Base-by-base conservation (phyloP, 108 stramenopile genomes). In the Asterionellopsis glacialis region DNA sequence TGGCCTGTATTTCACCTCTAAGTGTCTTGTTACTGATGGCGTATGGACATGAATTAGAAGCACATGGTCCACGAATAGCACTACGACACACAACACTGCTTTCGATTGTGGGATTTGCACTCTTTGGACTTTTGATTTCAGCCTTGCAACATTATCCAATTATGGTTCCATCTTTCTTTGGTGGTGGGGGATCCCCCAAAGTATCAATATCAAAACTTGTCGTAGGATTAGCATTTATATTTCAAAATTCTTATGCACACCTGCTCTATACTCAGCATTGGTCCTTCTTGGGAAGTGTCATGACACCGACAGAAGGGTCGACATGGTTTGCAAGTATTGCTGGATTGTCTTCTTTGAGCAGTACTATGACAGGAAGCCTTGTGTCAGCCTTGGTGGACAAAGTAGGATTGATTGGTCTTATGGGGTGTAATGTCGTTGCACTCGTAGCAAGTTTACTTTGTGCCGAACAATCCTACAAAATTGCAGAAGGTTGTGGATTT, bases 211-310 rank as follows among this genome's bases (percentile, higher is more conserved):
- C 16, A 1, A 27, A 19, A 54, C 51, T 26, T 3, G 16, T 18
- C 19, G 72, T 83, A 0, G 67, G 42, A 10, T 18, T 70, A 11
- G 56, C 68, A 9, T 93, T 90, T 70, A 72, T 93, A n/a, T 84
- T 84, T 75, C 88, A 90, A 59, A 93, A 86, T 67, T 83, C 83
- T n/a, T 90, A 89, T 61, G 87, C 82, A 11, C 85, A 87, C 50
- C 53, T 93, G 41, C 48, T 93, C 4, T 85, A 93, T 55, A 75
- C 80, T 23, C 91, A 93, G 26, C 88, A 93, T 61, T 93, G 91
- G 91, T 79, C 80, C 12, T 93, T 90, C 57, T 61, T 93, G 15
- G 78, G 83, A 25, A 73, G 73, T 11, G 82, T 93, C 27, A 69
- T 87, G 55, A 84, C 87, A 12, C 73, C 85, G 0, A 68, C 76